Evolutionary conservation across 331 rosid genomes (phyloP), one percentile per base, ranked within the genome.

Genomic region (Quercus lobata): DNA sequence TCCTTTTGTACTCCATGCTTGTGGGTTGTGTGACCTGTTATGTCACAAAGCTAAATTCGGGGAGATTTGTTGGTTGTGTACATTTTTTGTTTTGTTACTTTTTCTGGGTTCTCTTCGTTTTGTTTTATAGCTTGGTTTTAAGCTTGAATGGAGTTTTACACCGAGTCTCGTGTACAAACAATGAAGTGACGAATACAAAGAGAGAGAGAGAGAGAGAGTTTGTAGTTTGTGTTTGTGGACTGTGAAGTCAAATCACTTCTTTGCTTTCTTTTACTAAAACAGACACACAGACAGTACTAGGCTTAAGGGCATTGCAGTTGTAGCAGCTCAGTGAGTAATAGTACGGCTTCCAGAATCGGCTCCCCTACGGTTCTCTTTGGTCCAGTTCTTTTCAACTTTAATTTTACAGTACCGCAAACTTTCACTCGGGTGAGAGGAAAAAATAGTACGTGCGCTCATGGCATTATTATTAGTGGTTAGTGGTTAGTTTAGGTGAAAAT

Each of bases 1-100:
- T 94, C 95, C 97, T 87, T 83, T 92, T 94, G 71, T 84, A 24
- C 61, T 72, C 78, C 71, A 7, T 63, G 71, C 12, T 69, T 19
- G 41, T 69, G 76, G 46, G 46, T 41, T 41, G 46, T 76, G 73
- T 53, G 49, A 69, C 56, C 76, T 55, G 76, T 78, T 81, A 41
- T 41, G 46, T 41, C 53, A 72, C 32, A 49, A 49, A 14, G 54
- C 17, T 49, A 49, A 49, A 41, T 41, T 49, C 54, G 17, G 5
- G 18, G 54, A 49, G 5, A 14, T 49, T 49, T 49, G 3, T 49
- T 49, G 54, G 54, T 3, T 10, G 18, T 49, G 54, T 49, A 49
- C 54, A 14, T 49, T 49, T 49, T 49, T 49, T 49, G 54, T 49
- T 49, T 49, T 49, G 5, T 3, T 49, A 49, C 54, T 49, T 49